Evolutionary conservation across 2,329 filamentous ascomycete genomes (phyloP).

Genomic region (Fusarium sarcochroum): DNA sequence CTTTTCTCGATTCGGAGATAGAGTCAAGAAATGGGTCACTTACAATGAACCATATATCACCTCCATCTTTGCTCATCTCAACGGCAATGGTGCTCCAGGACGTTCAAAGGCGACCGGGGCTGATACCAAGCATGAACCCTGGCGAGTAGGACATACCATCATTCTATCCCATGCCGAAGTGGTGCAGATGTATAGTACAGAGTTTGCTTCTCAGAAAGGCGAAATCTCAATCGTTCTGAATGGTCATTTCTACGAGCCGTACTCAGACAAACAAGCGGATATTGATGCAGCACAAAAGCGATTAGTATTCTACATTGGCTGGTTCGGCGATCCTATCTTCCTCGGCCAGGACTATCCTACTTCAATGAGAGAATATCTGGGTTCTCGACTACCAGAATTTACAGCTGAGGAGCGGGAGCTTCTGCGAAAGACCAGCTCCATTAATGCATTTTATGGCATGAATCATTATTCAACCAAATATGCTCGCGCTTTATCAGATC

Average conservation of each 20-base stretch:
- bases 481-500: conserved; percentile 39
- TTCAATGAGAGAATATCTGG: not conserved
- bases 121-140: conserved; percentile 1
- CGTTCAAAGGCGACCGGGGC: conserved; percentile 1
- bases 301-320: not conserved
- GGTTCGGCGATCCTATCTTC: conserved; percentile 7
- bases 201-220: not conserved
- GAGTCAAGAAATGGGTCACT: conserved; percentile 46
- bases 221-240: conserved; percentile 8
- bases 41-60: conserved; percentile 51
- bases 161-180: conserved; percentile 1
- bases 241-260: conserved; percentile 14
- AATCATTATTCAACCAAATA: conserved; percentile 55
- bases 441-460: conserved; percentile 53
- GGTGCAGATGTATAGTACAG: not conserved
- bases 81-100: conserved; percentile 39
- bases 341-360: not conserved
- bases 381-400: not conserved
- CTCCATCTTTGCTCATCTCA: conserved; percentile 43
- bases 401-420: not conserved
- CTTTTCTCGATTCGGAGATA: not conserved
- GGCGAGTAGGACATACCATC: conserved; percentile 5
- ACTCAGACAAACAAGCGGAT: not conserved
- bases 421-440: conserved; percentile 4
- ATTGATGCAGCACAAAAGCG: not conserved